A percentile compares a stretch with the other conserved stretches of the same genome.
Evolutionary conservation across 768 basidiomycete species (phyloP).

Genomic region (Suillus tomentosus): DNA sequence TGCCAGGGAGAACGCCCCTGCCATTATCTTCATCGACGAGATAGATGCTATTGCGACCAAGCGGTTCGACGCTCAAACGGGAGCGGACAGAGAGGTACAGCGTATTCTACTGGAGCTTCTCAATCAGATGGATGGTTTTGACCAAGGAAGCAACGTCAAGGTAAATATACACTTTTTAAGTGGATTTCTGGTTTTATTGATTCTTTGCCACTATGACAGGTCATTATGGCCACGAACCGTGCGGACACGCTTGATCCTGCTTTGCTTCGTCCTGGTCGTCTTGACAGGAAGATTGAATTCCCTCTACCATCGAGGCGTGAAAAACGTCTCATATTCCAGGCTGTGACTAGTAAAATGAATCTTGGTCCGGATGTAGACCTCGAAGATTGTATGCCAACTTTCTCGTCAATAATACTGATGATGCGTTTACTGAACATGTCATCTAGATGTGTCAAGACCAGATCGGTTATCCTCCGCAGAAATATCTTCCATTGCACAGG

Average conservation of each 20-base stretch:
- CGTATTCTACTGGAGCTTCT: constrained; percentile 95
- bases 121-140: constrained; percentile 99
- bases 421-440: constrained; percentile 15
- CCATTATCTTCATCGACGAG: constrained; percentile 99
- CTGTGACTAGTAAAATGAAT: constrained; percentile 97
- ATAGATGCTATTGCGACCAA: constrained; percentile 99
- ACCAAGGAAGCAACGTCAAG: constrained; percentile 98
- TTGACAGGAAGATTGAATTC: constrained; percentile 99
- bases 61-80: constrained; percentile 98
- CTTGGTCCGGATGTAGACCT: constrained; percentile 96
- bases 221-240: constrained; percentile 99
- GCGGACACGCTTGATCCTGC: constrained; percentile 98
- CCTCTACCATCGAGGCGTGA: constrained; percentile 93
- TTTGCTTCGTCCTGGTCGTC: constrained; percentile 92
- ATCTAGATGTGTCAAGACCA: constrained; percentile 90
- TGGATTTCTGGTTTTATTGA: not conserved
- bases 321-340: constrained; percentile 97
- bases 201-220: constrained; percentile 46
- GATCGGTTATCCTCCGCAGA: constrained; percentile 95
- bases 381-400: constrained; percentile 83
- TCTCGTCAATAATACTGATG: not conserved
- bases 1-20: constrained; percentile 94
- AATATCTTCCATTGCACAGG: constrained; percentile 94
- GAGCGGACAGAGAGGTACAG: constrained; percentile 98
- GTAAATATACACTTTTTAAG: constrained; percentile 38